These are phyloP conservation scores for Dothideomycetes sp. DNA, from an alignment of 2,329 filamentous ascomycete genomes.

Conservation along the genomic window DNA sequence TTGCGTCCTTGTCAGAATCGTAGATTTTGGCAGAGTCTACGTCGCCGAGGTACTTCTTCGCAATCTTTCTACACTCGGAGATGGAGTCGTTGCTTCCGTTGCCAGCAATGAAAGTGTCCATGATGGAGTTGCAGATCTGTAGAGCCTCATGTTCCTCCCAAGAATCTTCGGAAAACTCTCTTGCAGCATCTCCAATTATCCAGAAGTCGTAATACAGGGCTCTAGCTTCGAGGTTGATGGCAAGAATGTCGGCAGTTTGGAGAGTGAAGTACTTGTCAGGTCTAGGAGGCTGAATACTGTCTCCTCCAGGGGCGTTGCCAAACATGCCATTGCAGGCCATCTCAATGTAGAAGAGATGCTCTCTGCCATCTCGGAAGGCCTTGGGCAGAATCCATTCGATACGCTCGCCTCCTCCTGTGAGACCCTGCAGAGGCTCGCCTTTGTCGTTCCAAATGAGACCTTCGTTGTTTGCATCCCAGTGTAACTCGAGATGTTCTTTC, in stretches of 20 bases:
- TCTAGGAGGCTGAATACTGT: slow-evolving; percentile 78
- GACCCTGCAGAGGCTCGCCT: slow-evolving; percentile 80
- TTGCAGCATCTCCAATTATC: slow-evolving; percentile 86
- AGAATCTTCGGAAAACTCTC: slow-evolving; percentile 80
- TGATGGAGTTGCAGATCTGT: slow-evolving; percentile 75
- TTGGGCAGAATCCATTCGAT: slow-evolving; percentile 85
- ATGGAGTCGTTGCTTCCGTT: slow-evolving; percentile 65
- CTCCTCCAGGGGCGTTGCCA: slow-evolving; percentile 76
- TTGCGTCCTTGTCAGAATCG: slow-evolving; percentile 59
- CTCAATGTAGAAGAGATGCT: slow-evolving; percentile 88
- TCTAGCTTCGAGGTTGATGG: slow-evolving; percentile 76
- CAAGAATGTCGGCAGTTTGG: slow-evolving; percentile 71
- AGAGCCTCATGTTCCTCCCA: slow-evolving; percentile 84
- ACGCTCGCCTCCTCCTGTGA: slow-evolving; percentile 83
- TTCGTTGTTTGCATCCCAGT: slow-evolving; percentile 93
- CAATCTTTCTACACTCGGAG: slow-evolving; percentile 70
- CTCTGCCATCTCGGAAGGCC: slow-evolving; percentile 70
- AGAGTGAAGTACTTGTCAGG: slow-evolving; percentile 76
- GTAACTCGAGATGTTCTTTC: slow-evolving; percentile 81
- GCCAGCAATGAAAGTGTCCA: slow-evolving; percentile 78
- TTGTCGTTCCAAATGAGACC: slow-evolving; percentile 88
- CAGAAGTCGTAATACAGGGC: slow-evolving; percentile 86
- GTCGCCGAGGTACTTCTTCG: slow-evolving; percentile 70
- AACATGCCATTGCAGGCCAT: slow-evolving; percentile 99
- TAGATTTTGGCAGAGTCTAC: slow-evolving; percentile 82